These are phyloP conservation scores for Trebouxiophyceae sp. DNA, from an alignment of 163 green algal species.

Conservation along the genomic window DNA sequence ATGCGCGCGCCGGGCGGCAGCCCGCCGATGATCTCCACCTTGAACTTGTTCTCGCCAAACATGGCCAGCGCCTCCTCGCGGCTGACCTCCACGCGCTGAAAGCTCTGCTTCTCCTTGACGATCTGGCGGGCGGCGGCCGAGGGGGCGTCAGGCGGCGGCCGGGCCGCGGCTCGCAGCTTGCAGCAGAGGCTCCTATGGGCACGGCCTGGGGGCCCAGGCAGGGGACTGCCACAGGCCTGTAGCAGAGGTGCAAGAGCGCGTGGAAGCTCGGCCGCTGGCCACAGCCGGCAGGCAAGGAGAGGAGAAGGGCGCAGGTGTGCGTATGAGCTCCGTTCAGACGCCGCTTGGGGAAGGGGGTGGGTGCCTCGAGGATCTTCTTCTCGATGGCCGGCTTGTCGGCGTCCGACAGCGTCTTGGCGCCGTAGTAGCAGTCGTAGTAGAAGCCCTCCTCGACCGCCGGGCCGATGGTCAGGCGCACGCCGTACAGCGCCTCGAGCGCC, in stretches of 20 bases:
- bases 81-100: conserved; percentile 88
- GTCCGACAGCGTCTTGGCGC: conserved; percentile 65
- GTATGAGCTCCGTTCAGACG: no score
- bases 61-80: conserved; percentile 89
- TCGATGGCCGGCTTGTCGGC: conserved; percentile 57
- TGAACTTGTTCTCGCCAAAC: conserved; percentile 99
- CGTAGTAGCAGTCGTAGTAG: conserved; percentile 96
- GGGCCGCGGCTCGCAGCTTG: no score
- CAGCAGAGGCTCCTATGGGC: no score
- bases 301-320: no score
- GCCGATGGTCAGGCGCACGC: conserved; percentile 93
- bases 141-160: no score
- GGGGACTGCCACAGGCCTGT: no score
- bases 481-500: conserved; percentile 89
- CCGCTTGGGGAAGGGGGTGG: no score
- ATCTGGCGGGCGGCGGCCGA: no score
- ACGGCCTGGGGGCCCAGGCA: no score
- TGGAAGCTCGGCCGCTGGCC: no score
- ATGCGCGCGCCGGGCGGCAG: conserved; percentile 79
- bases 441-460: conserved; percentile 90
- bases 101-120: conserved; percentile 83
- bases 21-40: conserved; percentile 90
- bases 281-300: no score
- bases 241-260: no score
- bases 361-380: conserved; percentile 70